Base-by-base conservation (phyloP, 768 basidiomycete genomes). In the Boletus tylopilopsis region DNA sequence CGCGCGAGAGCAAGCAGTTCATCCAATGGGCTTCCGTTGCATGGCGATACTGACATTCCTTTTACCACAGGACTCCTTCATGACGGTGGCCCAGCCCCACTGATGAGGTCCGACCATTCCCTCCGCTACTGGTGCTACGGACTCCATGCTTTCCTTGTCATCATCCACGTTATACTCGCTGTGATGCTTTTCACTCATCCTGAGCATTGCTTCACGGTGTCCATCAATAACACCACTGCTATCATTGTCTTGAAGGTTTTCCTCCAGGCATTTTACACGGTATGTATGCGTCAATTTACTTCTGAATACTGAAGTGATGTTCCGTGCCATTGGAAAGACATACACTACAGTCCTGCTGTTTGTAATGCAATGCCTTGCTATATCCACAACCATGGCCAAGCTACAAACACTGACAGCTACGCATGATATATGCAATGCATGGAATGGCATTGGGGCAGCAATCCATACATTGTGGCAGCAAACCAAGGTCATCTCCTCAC, bases 361-460 rank as follows among this genome's bases (percentile, higher is more conserved):
- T 16, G 11, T 50, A 3, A 57, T 51, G 2, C 60, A 61, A 24
- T 47, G 24, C 12, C 53, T 63, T 5, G 48, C 46, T 11, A 19
- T 59, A 42, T 52, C 47, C 13, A 23, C 37, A 2, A 33, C 18
- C 15, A 40, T 63, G 32, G 3, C 24, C 5, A 41, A 34, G n/a
- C 36, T 22, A 11, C 58, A 53, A 37, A 61, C 45, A 9, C 51
- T 64, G 21, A 60, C 63, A 0, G 49, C 49, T 0, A 42, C 52
- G 3, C 63, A 64, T 21, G 63, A 64, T 25, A 49, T 49, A n/a
- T 45, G n/a, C n/a, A n/a, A n/a, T n/a, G n/a, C n/a, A n/a, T n/a
- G n/a, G n/a, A n/a, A n/a, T n/a, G n/a, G n/a, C n/a, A n/a, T n/a
- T n/a, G n/a, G n/a, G n/a, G n/a, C n/a, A n/a, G n/a, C n/a, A n/a